phyloP scores from a whole-genome alignment of 2,329 filamentous ascomycete species.

The Dactylellina leptospora region DNA sequence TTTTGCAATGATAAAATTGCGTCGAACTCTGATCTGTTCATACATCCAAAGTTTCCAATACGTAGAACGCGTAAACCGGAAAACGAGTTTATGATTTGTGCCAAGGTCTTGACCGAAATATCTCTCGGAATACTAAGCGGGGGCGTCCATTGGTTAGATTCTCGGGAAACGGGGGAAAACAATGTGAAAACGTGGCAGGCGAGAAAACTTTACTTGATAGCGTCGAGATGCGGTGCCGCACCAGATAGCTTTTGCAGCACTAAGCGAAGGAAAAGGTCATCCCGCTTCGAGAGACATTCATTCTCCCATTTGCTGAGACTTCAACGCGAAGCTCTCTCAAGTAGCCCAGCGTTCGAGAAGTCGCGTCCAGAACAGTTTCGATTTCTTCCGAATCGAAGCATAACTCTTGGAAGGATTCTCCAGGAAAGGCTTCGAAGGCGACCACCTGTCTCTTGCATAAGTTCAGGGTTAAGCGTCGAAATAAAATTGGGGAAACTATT shows the following conservation, averaged over 20 bases:
- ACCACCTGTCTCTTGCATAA: background rate
- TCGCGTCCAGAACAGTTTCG: conserved; percentile 15
- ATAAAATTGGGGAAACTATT: conserved; percentile 24
- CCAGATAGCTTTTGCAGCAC: background rate
- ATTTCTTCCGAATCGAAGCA: conserved; percentile 22
- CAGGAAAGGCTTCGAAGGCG: background rate
- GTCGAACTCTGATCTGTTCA: conserved; percentile 10
- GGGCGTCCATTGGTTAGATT: no score
- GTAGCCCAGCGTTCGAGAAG: conserved; percentile 9
- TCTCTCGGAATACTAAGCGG: background rate
- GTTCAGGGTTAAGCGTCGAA: conserved; percentile 13
- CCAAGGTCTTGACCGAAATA: conserved; percentile 9
- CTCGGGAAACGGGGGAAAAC: no score
- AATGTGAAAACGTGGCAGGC: no score
- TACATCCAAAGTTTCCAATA: conserved; percentile 8
- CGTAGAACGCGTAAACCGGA: background rate
- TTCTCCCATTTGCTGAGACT: background rate
- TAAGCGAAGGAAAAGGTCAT: conserved; percentile 13
- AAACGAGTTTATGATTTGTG: conserved; percentile 1
- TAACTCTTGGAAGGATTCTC: background rate
- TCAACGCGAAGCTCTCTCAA: conserved; percentile 15
- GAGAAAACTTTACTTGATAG: background rate
- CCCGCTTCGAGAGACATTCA: background rate
- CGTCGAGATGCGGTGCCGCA: background rate
- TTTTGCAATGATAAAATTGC: background rate